Base-by-base conservation (phyloP, 192 early-diverging fungal genomes). In the Coemansia sp. region DNA sequence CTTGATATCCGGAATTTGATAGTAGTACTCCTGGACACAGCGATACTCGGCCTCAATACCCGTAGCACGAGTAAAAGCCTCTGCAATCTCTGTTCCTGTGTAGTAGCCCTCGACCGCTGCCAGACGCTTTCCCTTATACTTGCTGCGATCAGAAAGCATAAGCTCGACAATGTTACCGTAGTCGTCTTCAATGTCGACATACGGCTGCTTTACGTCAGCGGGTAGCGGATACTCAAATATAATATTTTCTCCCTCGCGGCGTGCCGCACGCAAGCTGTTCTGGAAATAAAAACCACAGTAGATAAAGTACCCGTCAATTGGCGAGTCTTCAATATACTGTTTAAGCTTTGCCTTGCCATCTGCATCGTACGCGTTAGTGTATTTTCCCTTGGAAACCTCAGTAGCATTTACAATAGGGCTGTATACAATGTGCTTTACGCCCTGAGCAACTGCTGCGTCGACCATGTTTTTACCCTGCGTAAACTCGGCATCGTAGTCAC, bases 381-480 rank as follows among this genome's bases (percentile, higher is more conserved):
- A 67, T 34, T 68, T 74, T 7, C 71, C 71, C 2, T 30, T 13
- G 0, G 66, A 61, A n/a, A 61, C 14, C 52, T 56, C 12, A 6
- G 45, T 54, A 40, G 61, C 53, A 9, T 59, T 69, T 21, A 52
- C 47, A 0, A 74, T 53, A 13, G 39, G 40, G 54, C 71, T 74
- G 19, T 53, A 58, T 2, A 75, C 43, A 19, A 74, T 22, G 24
- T 53, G 24, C 14, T 53, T 23, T 34, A 68, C 72, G 18, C 62
- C 55, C 1, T 53, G 57, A 0, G 41, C 53, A 41, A 68, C 68
- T 0, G 67, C 73, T 6, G 73, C 62, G 15, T 75, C 73, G n/a
- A 68, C 43, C 4, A 59, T 54, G 48, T 57, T 57, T 45, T 62
- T 68, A 42, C 72, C 72, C 15, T 75, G 72, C 15, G 40, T 30